Evolutionary conservation across 345 rosid species (phyloP).

Genomic region (Rhizophora mangle): DNA sequence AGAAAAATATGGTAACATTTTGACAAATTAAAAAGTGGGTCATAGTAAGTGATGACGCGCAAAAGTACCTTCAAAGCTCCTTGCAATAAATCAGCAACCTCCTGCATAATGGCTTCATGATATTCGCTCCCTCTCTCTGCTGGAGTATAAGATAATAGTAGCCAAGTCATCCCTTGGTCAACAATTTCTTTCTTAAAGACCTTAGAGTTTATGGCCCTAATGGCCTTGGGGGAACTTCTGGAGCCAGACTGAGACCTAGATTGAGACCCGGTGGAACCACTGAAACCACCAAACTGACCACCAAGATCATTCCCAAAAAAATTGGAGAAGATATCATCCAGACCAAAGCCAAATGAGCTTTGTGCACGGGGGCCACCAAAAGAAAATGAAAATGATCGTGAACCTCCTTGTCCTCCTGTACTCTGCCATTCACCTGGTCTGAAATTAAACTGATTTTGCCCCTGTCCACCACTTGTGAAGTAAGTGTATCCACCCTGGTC

Average conservation of each 20-base stretch:
- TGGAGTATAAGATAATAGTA: constrained; percentile 60
- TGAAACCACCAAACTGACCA: constrained; percentile 52
- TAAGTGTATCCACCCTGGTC: constrained; percentile 52
- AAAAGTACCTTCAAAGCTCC: constrained; percentile 79
- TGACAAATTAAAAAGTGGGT: neutral
- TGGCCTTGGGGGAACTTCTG: constrained; percentile 37
- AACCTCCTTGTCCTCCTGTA: constrained; percentile 67
- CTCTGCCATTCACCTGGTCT: constrained; percentile 70
- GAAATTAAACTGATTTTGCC: constrained; percentile 49
- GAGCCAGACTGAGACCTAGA: constrained; percentile 43
- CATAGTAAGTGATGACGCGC: neutral
- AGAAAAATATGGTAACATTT: constrained; percentile 7
- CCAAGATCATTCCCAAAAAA: constrained; percentile 52
- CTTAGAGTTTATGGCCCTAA: constrained; percentile 48
- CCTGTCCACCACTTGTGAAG: constrained; percentile 60
- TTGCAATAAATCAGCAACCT: constrained; percentile 56
- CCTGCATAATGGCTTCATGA: constrained; percentile 55
- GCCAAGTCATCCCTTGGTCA: constrained; percentile 87
- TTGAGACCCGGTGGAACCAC: constrained; percentile 42
- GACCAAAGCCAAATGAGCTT: constrained; percentile 57
- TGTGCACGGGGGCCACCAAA: constrained; percentile 59
- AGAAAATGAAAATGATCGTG: constrained; percentile 63
- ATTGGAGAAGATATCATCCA: constrained; percentile 60
- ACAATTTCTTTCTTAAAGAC: constrained; percentile 58
- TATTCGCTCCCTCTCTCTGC: constrained; percentile 43